These are phyloP conservation scores for Porcisia hertigi DNA, from an alignment of 208 protist species.

Conservation along the genomic window DNA sequence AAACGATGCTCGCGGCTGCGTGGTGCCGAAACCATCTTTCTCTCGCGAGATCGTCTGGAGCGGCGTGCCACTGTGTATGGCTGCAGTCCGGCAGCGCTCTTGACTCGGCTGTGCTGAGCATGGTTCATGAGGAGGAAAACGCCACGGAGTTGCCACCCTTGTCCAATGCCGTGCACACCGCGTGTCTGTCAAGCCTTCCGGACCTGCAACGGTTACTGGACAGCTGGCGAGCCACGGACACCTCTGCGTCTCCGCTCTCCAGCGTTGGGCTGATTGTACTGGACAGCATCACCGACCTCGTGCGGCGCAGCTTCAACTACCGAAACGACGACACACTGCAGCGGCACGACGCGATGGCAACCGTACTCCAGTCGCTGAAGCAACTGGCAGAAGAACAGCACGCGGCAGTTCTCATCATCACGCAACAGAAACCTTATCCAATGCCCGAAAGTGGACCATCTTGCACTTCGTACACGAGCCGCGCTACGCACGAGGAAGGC, in stretches of 20 bases:
- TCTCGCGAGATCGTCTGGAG: background rate
- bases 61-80: slow-evolving; percentile 18
- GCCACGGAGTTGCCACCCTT: background rate
- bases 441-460: background rate
- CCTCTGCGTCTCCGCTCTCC: slow-evolving; percentile 5
- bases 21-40: slow-evolving; percentile 15
- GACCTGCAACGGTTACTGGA: slow-evolving; percentile 24
- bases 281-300: slow-evolving; percentile 54
- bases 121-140: background rate
- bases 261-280: slow-evolving; percentile 52
- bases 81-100: slow-evolving; percentile 17
- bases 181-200: slow-evolving; percentile 12
- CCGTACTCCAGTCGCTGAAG: slow-evolving; percentile 56
- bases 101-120: slow-evolving; percentile 6
- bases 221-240: background rate
- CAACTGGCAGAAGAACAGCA: slow-evolving; percentile 37
- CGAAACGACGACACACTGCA: slow-evolving; percentile 36
- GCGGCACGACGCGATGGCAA: slow-evolving; percentile 49
- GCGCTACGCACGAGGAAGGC: background rate
- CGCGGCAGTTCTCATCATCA: slow-evolving; percentile 57
- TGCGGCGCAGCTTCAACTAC: slow-evolving; percentile 43
- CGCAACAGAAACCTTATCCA: slow-evolving; percentile 21
- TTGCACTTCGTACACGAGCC: background rate
- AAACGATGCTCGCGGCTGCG: slow-evolving; percentile 37
- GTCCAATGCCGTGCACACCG: slow-evolving; percentile 13